A percentile compares a stretch with the other conserved stretches of the same genome.
phyloP scores from a whole-genome alignment of 169 alveolate species.

The Cardiosporidium cionae region DNA sequence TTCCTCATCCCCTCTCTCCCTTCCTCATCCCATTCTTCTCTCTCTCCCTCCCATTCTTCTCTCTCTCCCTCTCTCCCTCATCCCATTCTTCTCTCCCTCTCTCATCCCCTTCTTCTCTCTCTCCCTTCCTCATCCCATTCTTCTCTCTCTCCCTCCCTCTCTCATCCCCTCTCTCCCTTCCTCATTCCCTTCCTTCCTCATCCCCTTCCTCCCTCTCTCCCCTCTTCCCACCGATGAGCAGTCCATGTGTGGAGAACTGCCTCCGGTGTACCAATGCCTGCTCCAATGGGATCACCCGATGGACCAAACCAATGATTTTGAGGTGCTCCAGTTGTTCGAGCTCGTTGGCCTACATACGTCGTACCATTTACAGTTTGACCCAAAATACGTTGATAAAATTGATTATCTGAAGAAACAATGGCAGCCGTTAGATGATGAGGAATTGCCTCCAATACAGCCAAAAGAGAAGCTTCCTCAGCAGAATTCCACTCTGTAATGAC shows the following conservation, averaged over 20 bases:
- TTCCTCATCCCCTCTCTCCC: too few species aligned
- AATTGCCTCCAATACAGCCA: conserved; percentile 44
- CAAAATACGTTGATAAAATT: conserved; percentile 33
- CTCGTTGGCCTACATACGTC: conserved; percentile 75
- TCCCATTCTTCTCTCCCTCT: background rate
- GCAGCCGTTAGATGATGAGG: conserved; percentile 73
- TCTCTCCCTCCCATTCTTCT: background rate
- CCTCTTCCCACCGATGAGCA: conserved; percentile 39
- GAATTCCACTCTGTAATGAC: conserved; percentile 55
- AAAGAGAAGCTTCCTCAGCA: conserved; percentile 33
- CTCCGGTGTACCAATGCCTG: conserved; percentile 78
- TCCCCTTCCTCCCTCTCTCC: background rate
- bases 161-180: background rate
- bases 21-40: too few species aligned
- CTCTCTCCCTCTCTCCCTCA: background rate
- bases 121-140: background rate
- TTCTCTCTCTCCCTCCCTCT: background rate
- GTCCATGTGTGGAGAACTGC: conserved; percentile 72
- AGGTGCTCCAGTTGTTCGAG: conserved; percentile 87
- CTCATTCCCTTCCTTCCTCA: too few species aligned
- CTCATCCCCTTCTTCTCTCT: background rate
- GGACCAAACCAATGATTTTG: conserved; percentile 85
- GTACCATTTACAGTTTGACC: conserved; percentile 67
- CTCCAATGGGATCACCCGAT: conserved; percentile 76
- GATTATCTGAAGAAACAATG: conserved; percentile 61